A percentile compares a stretch with the other conserved stretches of the same genome.
These are phyloP conservation scores for Zymoseptoria passerinii DNA, from an alignment of 2,329 filamentous ascomycete genomes.

Conservation along the genomic window DNA sequence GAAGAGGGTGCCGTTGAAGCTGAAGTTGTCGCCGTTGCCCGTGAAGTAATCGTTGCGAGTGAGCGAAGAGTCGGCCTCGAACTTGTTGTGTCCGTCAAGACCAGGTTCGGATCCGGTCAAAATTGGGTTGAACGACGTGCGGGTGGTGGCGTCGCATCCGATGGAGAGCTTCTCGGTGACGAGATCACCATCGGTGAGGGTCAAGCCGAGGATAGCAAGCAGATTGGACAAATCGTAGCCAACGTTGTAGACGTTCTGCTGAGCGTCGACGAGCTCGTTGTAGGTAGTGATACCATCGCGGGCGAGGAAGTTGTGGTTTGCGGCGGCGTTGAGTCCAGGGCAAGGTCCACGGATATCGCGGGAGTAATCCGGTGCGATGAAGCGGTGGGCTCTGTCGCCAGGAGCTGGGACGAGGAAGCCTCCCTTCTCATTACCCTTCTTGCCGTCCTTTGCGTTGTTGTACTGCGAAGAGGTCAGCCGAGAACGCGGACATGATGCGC, in stretches of 20 bases:
- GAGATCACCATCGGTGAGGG: constrained; percentile 34
- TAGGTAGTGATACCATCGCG: constrained; percentile 37
- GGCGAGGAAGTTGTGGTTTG: constrained; percentile 38
- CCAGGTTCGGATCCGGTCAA: constrained; percentile 35
- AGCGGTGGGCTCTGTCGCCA: constrained; percentile 34
- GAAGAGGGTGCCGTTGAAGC: constrained; percentile 37
- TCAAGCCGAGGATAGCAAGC: constrained; percentile 34
- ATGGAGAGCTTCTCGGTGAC: constrained; percentile 38
- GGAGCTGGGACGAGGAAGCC: constrained; percentile 38
- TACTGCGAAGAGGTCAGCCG: constrained; percentile 20
- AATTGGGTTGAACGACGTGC: constrained; percentile 31
- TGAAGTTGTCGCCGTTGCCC: constrained; percentile 28
- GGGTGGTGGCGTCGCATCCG: constrained; percentile 38
- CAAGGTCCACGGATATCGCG: constrained; percentile 37
- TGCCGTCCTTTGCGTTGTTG: constrained; percentile 36
- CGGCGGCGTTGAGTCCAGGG: constrained; percentile 37
- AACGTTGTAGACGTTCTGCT: constrained; percentile 41
- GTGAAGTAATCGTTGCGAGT: constrained; percentile 37
- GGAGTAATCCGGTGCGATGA: constrained; percentile 27
- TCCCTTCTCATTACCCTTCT: constrained; percentile 34
- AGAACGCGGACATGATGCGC: too few relatives aligned
- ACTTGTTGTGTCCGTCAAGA: constrained; percentile 39
- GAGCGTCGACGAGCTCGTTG: constrained; percentile 38
- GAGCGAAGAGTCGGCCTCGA: constrained; percentile 35
- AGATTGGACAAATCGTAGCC: constrained; percentile 35